Evolutionary conservation across 1,139 yeast species (phyloP).

Genomic region (Nematodospora anomalae): DNA sequence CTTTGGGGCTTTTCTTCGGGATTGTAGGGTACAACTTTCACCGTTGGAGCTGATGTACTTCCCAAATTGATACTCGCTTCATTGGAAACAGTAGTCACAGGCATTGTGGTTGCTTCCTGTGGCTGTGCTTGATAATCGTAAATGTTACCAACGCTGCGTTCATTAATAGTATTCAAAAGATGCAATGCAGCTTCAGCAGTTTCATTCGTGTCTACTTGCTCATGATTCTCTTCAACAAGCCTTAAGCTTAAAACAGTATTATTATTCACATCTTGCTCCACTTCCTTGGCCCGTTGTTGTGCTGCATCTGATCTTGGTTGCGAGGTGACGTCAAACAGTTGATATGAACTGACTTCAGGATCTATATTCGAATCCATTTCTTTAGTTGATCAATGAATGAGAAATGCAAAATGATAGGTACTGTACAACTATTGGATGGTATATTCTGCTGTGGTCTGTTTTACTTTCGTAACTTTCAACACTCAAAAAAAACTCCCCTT

Average conservation of each 20-base stretch:
- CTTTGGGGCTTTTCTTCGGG: constrained; percentile 34
- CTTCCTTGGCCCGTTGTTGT: neutral
- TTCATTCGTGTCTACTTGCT: constrained; percentile 2
- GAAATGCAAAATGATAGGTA: too few relatives aligned
- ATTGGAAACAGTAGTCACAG: neutral
- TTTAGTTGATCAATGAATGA: neutral
- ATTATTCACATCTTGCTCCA: neutral
- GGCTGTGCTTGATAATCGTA: neutral
- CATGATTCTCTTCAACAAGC: constrained; percentile 3
- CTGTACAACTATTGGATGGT: too few relatives aligned
- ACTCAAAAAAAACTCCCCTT: constrained; percentile 1
- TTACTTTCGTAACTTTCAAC: constrained; percentile 1
- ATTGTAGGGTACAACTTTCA: constrained; percentile 33
- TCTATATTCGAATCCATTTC: constrained; percentile 20
- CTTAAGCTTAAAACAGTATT: constrained; percentile 1
- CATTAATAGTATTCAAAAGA: constrained; percentile 7
- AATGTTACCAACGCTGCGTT: neutral
- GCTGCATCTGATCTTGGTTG: constrained; percentile 1
- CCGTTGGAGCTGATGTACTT: neutral
- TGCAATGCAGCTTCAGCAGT: constrained; percentile 13
- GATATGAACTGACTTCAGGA: constrained; percentile 11
- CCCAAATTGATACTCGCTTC: neutral
- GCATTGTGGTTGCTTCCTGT: neutral
- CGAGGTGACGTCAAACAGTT: constrained; percentile 6
- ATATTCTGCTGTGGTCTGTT: too few relatives aligned